Base-by-base conservation (phyloP, 331 rosid species). In the Quercus lobata region DNA sequence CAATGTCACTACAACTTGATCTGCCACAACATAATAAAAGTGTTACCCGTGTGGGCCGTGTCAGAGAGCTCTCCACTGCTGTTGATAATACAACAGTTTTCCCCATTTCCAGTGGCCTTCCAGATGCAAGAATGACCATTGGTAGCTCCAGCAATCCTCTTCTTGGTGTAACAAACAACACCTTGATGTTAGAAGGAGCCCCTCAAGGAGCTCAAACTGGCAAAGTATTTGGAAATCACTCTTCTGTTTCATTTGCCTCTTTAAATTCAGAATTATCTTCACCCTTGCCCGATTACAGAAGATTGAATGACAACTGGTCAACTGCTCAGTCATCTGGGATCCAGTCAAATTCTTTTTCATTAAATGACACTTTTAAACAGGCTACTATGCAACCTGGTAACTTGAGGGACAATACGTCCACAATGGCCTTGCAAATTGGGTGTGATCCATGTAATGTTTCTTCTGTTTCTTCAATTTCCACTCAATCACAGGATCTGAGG, bases 231-330 rank as follows among this genome's bases (percentile, higher is more conserved):
- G 92, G 87, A 57, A 77, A 55, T 86, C 85, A 79, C 77, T 78
- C 88, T 49, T 78, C 91, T 19, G 74, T 83, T 63, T 58, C 91
- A 46, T 18, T 71, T 53, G 75, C 86, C 46, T 82, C 91, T 69
- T 82, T 83, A 53, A 85, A 73, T 73, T 77, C 92, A 10, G 97
- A 79, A 49, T 81, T 84, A 63, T 73, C 88, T 52, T 35, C 85
- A 16, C 76, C 92, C 76, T 76, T 84, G 79, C 63, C 79, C 55
- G 91, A 90, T 85, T 83, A 83, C 27, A 86, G 89, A 56, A 78
- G 91, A 68, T 77, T 84, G 49, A 79, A 57, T 83, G 90, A 81
- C 56, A 80, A 76, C 80, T 92, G 95, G 95, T 76, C 95, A 30
- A 83, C 32, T 44, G 81, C 84, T 77, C 92, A 81, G 74, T 73